phyloP scores from a whole-genome alignment of 2,329 filamentous ascomycete species.

The Paraphaeosphaeria sporulosa region DNA sequence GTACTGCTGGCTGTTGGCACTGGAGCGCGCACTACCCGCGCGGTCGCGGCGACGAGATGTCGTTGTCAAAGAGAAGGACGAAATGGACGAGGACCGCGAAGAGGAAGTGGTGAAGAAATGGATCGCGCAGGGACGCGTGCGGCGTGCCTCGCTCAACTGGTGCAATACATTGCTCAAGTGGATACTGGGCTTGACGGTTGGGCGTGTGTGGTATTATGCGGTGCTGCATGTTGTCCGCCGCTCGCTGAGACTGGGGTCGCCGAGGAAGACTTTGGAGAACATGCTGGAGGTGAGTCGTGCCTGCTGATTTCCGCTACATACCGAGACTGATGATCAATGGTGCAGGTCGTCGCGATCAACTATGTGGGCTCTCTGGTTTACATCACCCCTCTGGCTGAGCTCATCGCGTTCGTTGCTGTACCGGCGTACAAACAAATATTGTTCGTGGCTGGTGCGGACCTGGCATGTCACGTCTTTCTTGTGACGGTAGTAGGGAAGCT shows the following conservation, averaged over 20 bases:
- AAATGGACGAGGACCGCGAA: constrained; percentile 22
- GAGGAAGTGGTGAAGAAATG: constrained; percentile 28
- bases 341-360: constrained; percentile 12
- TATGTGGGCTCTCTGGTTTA: constrained; percentile 13
- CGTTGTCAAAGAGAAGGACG: constrained; percentile 6
- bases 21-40: constrained; percentile 23
- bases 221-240: constrained; percentile 10
- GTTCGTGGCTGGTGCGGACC: constrained; percentile 17
- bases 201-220: constrained; percentile 10
- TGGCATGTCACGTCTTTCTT: constrained; percentile 18
- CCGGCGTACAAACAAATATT: constrained; percentile 26
- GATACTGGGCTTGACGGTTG: constrained; percentile 23
- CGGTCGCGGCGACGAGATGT: constrained; percentile 12
- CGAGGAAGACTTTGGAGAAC: constrained; percentile 4
- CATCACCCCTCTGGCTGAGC: constrained; percentile 9
- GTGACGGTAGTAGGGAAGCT: constrained; percentile 11
- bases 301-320: neutral
- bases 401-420: constrained; percentile 19
- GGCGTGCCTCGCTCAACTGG: constrained; percentile 25
- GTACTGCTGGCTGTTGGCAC: constrained; percentile 24
- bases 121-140: constrained; percentile 25
- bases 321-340: neutral
- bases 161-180: constrained; percentile 28
- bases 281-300: constrained; percentile 16
- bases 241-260: constrained; percentile 14